Evolutionary conservation across 257 asterid genomes (phyloP), one percentile per base, ranked within the genome.

Genomic region (Eucommia ulmoides): DNA sequence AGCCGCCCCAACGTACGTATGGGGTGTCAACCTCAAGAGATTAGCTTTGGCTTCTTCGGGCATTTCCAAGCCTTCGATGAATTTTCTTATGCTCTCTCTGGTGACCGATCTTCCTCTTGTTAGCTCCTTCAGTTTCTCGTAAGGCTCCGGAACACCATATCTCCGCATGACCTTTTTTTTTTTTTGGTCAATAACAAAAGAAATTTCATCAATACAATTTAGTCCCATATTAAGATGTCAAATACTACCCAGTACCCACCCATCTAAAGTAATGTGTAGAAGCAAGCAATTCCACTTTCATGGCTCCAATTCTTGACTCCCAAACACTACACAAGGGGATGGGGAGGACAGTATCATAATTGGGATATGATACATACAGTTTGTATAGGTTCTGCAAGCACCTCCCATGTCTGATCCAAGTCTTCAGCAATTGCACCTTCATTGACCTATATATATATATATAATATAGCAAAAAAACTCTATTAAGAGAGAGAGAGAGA

Each of bases 331-430:
- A 29, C 10, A 14, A 29, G 10, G n/a, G 44, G 9, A 35, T 9
- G 11, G n/a, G 44, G n/a, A 9, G 2, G 2, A 35, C n/a, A n/a
- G n/a, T n/a, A 10, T 16, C 1, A 42, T 16, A 6, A 10, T n/a
- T 6, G 38, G 22, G 29, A 7, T 22, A 19, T 50, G 63, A 45
- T 22, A 58, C 87, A 16, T 73, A 89, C 97, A 22, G 96, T 89
- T 79, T 89, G 97, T 63, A 85, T 85, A 42, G 97, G 94, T 70
- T 89, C 97, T 0, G 97, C 97, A 65, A 89, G 96, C 47, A 89
- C 94, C 67, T 84, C 97, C 97, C 97, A 89, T 1, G 80, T 51
- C 33, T 65, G 60, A 66, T 89, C 45, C 73, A 89, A 72, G 74
- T 85, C 96, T 42, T 71, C 78, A 26, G 10, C 22, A 67, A 89